Conservation (phyloP, 768 basidiomycete genomes). For the Nevesoporus exiguus region DNA sequence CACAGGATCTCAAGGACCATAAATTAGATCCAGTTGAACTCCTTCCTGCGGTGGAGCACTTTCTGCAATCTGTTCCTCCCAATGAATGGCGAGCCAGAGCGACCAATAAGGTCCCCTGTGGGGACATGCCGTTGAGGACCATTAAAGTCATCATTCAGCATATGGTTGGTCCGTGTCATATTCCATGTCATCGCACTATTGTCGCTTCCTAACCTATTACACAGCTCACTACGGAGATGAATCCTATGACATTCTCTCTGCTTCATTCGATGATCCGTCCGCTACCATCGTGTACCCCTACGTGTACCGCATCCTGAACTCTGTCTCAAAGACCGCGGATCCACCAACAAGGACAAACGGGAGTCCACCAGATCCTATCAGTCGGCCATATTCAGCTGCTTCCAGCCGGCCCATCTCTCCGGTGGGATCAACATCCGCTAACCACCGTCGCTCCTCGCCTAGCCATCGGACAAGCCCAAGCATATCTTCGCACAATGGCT, state of each 20-base stretch:
- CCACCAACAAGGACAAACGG: slow-evolving; percentile 22
- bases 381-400: slow-evolving; percentile 52
- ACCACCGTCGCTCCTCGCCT: slow-evolving; percentile 51
- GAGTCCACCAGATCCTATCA: slow-evolving; percentile 36
- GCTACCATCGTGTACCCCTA: slow-evolving; percentile 97
- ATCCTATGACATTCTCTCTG: slow-evolving; percentile 86
- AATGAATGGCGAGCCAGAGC: slow-evolving; percentile 95
- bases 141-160: slow-evolving; percentile 99
- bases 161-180: slow-evolving; percentile 73
- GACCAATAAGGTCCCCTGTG: slow-evolving; percentile 87
- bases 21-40: slow-evolving; percentile 84
- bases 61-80: slow-evolving; percentile 89
- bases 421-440: slow-evolving; percentile 55
- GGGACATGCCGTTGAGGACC: slow-evolving; percentile 96
- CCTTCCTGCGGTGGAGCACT: slow-evolving; percentile 90
- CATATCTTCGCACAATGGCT: slow-evolving; percentile 56
- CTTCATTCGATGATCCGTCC: slow-evolving; percentile 93
- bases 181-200: neutral
- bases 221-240: slow-evolving; percentile 82
- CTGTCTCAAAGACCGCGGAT: slow-evolving; percentile 46
- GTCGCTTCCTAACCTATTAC: slow-evolving; percentile 16
- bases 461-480: slow-evolving; percentile 70
- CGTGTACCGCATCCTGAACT: slow-evolving; percentile 87
- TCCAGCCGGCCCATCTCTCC: slow-evolving; percentile 74
- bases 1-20: slow-evolving; percentile 80